These are phyloP conservation scores for Solidago caesia DNA, from an alignment of 129 eudicot genomes.

Conservation along the genomic window DNA sequence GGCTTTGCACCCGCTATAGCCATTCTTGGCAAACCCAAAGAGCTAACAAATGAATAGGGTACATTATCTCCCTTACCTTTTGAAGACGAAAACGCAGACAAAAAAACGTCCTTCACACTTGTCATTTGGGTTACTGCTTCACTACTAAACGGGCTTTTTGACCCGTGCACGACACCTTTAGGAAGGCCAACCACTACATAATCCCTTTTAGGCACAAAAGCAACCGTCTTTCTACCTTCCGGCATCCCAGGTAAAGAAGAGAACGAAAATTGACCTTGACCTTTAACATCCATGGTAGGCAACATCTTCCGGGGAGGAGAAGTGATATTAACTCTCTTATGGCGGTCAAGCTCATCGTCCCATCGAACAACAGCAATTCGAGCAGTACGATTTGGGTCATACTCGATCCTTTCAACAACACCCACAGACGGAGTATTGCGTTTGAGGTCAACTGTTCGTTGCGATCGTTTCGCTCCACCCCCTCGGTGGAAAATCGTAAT, in stretches of 20 bases:
- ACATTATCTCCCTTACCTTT: constrained; percentile 23
- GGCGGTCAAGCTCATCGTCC: constrained; percentile 40
- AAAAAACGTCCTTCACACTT: constrained; percentile 39
- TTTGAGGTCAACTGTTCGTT: constrained; percentile 53
- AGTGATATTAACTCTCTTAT: constrained; percentile 23
- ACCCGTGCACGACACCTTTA: constrained; percentile 18
- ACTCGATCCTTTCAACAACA: constrained; percentile 58
- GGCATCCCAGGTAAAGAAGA: constrained; percentile 34
- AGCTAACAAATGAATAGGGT: constrained; percentile 25
- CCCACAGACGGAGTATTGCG: constrained; percentile 56
- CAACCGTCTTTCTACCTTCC: constrained; percentile 28
- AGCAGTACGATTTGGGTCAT: constrained; percentile 69
- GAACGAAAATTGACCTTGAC: constrained; percentile 45
- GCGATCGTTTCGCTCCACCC: constrained; percentile 61
- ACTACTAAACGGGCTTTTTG: constrained; percentile 20
- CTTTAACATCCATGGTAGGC: constrained; percentile 23
- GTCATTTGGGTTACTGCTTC: constrained; percentile 24
- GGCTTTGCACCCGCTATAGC: constrained; percentile 67
- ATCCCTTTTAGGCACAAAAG: constrained; percentile 18
- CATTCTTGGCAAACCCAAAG: constrained; percentile 48
- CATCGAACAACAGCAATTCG: constrained; percentile 62
- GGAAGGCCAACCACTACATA: constrained; percentile 34
- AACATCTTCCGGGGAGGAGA: constrained; percentile 16
- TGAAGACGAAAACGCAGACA: constrained; percentile 39
- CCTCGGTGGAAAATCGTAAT: constrained; percentile 62